Evolutionary conservation across 1,139 yeast genomes (phyloP), one percentile per base, ranked within the genome.

Genomic region (Petasospora fabianii): DNA sequence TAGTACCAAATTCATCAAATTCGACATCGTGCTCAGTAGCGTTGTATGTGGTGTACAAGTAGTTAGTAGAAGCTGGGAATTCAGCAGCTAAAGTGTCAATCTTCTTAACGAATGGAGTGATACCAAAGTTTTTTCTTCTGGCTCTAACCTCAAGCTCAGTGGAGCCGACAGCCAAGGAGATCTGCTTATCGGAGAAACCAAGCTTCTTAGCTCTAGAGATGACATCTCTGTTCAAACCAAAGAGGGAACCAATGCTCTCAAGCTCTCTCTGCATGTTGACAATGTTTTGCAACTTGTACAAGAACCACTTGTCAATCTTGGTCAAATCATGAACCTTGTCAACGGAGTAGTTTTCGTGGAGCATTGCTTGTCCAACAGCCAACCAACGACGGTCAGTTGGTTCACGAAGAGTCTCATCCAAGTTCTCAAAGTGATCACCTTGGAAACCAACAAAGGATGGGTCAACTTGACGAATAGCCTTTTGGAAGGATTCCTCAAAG

Each of bases 381-480:
- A 92, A 77, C 87, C 96, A 87, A 71, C 99, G 82, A 69, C 96
- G 84, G 64, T 92, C 99, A 44, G 97, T 86, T 46, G 99, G 98
- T 60, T 85, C 83, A 38, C 84, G 75, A 56, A 92, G 75, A 27
- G 75, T 87, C 39, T 76, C 78, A 61, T 52, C 57, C 46, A 52
- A 47, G 49, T 55, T 47, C 42, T 62, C 64, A 39, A 64, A 66
- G 38, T 61, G 65, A 39, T 77, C 75, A 55, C 96, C 96, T 69
- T 90, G 96, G 80, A 92, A 84, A 41, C 98, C 97, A 58, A 86
- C 62, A 54, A 77, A 76, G 19, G 94, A 80, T 39, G 97, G 96
- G 61, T 92, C 98, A 49, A 90, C 88, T 68, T 90, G 96, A 69
- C 98, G 82, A 55, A 92, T 83, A 40, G 98, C 98, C 73, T 92